Evolutionary conservation across 2,329 filamentous ascomycete genomes (phyloP), one percentile per base, ranked within the genome.

Genomic region (Cadophora sp.): DNA sequence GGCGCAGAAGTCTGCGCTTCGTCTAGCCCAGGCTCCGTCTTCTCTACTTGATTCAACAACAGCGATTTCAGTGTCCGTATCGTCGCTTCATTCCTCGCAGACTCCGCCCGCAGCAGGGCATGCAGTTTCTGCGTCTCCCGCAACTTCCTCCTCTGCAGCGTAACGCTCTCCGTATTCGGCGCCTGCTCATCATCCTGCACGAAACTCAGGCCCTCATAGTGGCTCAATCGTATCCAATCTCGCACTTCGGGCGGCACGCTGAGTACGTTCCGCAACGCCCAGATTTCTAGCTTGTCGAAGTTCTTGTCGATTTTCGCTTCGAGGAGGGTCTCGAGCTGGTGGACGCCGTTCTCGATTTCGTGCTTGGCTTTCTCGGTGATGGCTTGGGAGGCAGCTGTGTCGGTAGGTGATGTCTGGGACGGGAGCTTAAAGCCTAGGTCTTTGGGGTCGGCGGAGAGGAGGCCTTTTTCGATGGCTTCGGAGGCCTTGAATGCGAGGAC

Each of bases 401-500:
- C 66, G 83, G 83, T 61, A 58, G 75, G 75, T 6, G 65, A 62
- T 60, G 80, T 78, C 81, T 78, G 64, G 82, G 79, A 73, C 81
- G 84, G 75, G 71, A 83, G 76, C 75, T 86, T 85, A 82, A 97
- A 98, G n/a, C 96, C 96, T 40, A 99, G 87, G 16, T 88, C 85
- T 29, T 90, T 84, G 0, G 94, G 92, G 1, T 92, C 88, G 2
- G 92, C 90, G 62, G 86, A 86, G 60, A 93, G 84, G 24, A 99
- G 89, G 1, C 93, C 92, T 65, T 89, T 88, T 80, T 98, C 96
- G 72, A 98, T 89, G 69, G 92, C 93, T 76, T 93, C 92, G 76
- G 97, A 90, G 64, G 93, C 94, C 79, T 91, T 91, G 81, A 97
- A 96, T 76, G 96, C 91, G 76, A 97, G 88, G 76, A 95, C 92